phyloP scores from a whole-genome alignment of 345 rosid species.

The Salix caprea region DNA sequence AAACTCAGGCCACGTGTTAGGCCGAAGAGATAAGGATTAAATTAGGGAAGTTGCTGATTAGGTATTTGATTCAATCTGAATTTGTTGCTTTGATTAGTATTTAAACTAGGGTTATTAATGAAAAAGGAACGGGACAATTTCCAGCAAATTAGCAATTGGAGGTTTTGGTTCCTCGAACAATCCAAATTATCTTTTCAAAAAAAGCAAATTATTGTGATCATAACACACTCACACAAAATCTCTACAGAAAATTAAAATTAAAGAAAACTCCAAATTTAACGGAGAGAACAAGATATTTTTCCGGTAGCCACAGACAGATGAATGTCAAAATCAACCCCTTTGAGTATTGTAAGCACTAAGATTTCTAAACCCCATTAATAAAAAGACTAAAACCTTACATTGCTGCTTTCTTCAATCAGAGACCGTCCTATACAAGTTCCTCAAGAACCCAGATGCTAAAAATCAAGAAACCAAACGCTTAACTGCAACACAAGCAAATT shows the following conservation, averaged over 20 bases:
- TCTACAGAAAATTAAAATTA: conserved; percentile 2
- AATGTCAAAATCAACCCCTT: conserved; percentile 18
- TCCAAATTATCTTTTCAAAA: too few species aligned
- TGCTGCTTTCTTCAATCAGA: conserved; percentile 14
- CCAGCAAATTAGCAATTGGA: too few species aligned
- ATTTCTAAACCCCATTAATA: not conserved
- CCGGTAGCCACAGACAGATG: conserved; percentile 20
- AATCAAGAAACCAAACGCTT: not conserved
- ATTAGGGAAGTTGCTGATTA: too few species aligned
- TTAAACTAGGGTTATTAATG: too few species aligned
- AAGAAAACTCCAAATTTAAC: conserved; percentile 29
- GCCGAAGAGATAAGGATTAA: too few species aligned
- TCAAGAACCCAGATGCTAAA: conserved; percentile 21
- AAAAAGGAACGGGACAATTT: too few species aligned
- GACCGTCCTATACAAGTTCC: conserved; percentile 7
- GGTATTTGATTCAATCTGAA: too few species aligned
- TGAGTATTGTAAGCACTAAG: conserved; percentile 2
- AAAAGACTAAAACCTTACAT: conserved; percentile 5
- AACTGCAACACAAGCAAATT: not conserved
- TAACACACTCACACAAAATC: not conserved
- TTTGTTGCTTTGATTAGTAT: too few species aligned
- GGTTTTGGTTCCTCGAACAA: too few species aligned
- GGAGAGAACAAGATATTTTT: conserved; percentile 23
- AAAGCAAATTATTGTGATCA: too few species aligned
- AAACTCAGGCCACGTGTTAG: too few species aligned